Conservation (phyloP, 2,329 filamentous ascomycete genomes). For the Stagonosporopsis tanaceti region DNA sequence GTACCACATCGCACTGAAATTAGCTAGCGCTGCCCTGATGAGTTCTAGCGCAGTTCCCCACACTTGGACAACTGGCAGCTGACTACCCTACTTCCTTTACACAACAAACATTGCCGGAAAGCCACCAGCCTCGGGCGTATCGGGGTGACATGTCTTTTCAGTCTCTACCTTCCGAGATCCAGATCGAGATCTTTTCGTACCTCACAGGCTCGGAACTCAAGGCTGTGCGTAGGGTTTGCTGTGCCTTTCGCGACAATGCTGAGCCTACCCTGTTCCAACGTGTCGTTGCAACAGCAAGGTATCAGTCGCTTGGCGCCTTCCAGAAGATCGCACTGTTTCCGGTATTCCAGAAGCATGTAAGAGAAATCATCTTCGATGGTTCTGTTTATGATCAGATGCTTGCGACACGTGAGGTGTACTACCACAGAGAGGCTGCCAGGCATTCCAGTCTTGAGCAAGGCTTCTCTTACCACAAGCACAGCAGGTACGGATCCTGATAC, state of each 20-base stretch:
- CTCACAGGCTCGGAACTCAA: slow-evolving; percentile 35
- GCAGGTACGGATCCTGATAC: slow-evolving; percentile 12
- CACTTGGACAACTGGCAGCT: slow-evolving; percentile 9
- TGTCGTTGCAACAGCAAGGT: slow-evolving; percentile 38
- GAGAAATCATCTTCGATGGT: slow-evolving; percentile 44
- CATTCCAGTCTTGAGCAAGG: slow-evolving; percentile 13
- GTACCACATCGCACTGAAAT: not conserved
- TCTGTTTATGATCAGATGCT: slow-evolving; percentile 30
- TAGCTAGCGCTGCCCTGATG: not conserved
- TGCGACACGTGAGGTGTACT: slow-evolving; percentile 22
- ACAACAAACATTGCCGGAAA: not conserved
- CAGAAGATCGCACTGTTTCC: slow-evolving; percentile 37
- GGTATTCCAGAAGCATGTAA: slow-evolving; percentile 37
- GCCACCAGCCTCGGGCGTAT: not conserved
- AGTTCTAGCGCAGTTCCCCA: slow-evolving; percentile 14
- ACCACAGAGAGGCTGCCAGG: slow-evolving; percentile 11
- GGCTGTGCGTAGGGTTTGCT: slow-evolving; percentile 31
- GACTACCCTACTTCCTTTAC: slow-evolving; percentile 2
- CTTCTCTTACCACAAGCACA: slow-evolving; percentile 25
- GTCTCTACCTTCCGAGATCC: slow-evolving; percentile 39
- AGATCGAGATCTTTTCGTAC: slow-evolving; percentile 38
- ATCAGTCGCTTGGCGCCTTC: slow-evolving; percentile 39
- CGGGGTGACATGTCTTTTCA: slow-evolving; percentile 18
- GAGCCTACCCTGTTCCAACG: slow-evolving; percentile 36
- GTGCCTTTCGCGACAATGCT: slow-evolving; percentile 33